These are phyloP conservation scores for Sporothrix sp. DNA, from an alignment of 2,329 filamentous ascomycete species.

Conservation along the genomic window DNA sequence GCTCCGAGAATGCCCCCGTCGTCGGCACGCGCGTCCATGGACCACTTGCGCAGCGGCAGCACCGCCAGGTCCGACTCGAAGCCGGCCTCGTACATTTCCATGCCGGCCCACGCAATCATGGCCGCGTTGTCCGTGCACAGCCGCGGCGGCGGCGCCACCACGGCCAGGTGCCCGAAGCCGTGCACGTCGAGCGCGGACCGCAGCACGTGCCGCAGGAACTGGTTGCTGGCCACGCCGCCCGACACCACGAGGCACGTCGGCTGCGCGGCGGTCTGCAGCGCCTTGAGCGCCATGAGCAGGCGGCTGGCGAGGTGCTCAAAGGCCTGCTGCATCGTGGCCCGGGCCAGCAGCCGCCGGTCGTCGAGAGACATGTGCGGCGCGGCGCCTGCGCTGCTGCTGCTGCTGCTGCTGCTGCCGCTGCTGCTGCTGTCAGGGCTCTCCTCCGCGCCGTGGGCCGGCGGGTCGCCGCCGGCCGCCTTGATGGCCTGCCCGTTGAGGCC, in stretches of 20 bases:
- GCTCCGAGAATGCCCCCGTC: constrained; percentile 60
- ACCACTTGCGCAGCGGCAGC: constrained; percentile 59
- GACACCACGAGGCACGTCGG: constrained; percentile 58
- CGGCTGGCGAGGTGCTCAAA: constrained; percentile 82
- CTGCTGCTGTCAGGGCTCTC: no score
- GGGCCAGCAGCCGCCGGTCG: constrained; percentile 60
- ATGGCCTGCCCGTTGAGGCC: constrained; percentile 52
- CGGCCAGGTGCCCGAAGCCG: constrained; percentile 49
- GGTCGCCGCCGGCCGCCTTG: constrained; percentile 21
- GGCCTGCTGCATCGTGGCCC: constrained; percentile 63
- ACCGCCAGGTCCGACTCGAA: constrained; percentile 54
- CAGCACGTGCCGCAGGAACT: constrained; percentile 61
- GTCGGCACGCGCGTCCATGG: constrained; percentile 51
- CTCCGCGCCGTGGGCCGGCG: not conserved
- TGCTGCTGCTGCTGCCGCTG: no score
- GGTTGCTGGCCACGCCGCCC: constrained; percentile 83
- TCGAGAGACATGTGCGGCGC: constrained; percentile 36
- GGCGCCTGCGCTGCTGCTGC: no score
- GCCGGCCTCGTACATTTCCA: constrained; percentile 83
- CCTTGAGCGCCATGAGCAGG: constrained; percentile 55
- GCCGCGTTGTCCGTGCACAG: constrained; percentile 93
- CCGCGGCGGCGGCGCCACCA: constrained; percentile 64
- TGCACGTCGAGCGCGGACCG: constrained; percentile 50
- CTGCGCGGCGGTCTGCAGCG: not conserved
- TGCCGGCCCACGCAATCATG: constrained; percentile 91